Evolutionary conservation across 108 stramenopile species (phyloP).

Genomic region (Heterococcus sp.): DNA sequence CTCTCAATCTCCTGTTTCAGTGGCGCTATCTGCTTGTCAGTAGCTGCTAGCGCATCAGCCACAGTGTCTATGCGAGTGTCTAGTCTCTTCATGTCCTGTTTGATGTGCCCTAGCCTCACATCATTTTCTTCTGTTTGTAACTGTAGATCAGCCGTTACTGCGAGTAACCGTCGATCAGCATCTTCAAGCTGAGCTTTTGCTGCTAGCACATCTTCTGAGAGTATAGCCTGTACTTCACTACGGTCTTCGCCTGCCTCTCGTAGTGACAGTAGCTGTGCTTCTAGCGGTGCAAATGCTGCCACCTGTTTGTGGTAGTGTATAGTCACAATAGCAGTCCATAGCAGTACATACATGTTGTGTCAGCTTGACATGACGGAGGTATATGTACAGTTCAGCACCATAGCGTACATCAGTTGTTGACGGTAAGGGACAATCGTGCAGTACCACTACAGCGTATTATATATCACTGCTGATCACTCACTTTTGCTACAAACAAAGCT

Average conservation of each 20-base stretch:
- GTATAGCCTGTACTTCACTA: not conserved
- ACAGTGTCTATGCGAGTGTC: not conserved
- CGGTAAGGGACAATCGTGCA: too few relatives aligned
- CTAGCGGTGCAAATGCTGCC: not conserved
- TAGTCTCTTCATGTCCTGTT: not conserved
- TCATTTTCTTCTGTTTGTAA: not conserved
- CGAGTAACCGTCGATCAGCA: not conserved
- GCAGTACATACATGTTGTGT: too few relatives aligned
- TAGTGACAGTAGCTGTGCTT: not conserved
- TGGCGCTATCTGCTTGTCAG: not conserved
- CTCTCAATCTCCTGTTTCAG: not conserved
- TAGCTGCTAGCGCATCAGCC: not conserved
- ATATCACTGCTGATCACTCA: too few relatives aligned
- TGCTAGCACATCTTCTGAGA: not conserved
- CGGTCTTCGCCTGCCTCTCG: not conserved
- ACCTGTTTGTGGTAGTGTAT: not conserved
- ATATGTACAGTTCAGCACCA: too few relatives aligned
- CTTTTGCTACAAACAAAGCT: too few relatives aligned
- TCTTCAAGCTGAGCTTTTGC: not conserved
- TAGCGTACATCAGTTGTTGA: too few relatives aligned
- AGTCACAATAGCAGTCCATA: too few relatives aligned
- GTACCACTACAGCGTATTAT: too few relatives aligned
- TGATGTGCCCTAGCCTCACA: not conserved
- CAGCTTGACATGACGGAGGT: too few relatives aligned
- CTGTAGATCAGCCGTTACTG: not conserved